Base-by-base conservation (phyloP, 1,139 yeast genomes). In the Yarrowia galli region DNA sequence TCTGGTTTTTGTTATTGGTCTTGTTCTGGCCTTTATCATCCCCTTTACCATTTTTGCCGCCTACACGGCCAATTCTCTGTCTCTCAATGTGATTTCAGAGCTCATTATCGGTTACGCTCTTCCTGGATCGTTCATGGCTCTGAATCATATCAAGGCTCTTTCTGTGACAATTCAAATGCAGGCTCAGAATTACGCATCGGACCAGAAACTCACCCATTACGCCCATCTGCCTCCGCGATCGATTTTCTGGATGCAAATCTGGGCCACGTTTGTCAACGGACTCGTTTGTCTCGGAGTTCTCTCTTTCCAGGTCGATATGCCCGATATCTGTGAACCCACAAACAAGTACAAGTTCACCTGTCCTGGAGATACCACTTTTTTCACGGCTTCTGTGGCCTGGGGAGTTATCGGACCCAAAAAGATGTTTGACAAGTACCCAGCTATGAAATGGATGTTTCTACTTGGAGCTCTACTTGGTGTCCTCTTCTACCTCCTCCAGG, bases 381-480 rank as follows among this genome's bases (percentile, higher is more conserved):
- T 79, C 75, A 77, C 83, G 58, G 81, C 87, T 16, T 81, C 86
- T 20, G 84, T 86, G n/a, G 77, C 85, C 58, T 86, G 87, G 85
- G 91, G 91, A 70, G 84, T 84, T 66, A 86, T 88, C 72, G 91
- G 91, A 35, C 92, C 92, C 23, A 79, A 73, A 81, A 85, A 68
- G 84, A 86, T 22, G 86, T 87, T 73, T n/a, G 56, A 56, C 80
- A 79, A 0, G 36, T 83, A 83, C 70, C 85, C 85, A 13, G 72
- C 77, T 23, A 76, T 83, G 73, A 77, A 78, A 69, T 83, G 76
- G 77, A 80, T 53, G 61, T 65, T 65, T 46, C 54, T 54, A 22
- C 51, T 54, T 20, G 67, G 67, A 8, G 82, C 82, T 32, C 69
- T 83, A 2, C 72, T 83, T 16, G 86, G 85, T 2, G 48, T 74